Evolutionary conservation across 208 protist species (phyloP).

Genomic region (Leishmania lainsoni): DNA sequence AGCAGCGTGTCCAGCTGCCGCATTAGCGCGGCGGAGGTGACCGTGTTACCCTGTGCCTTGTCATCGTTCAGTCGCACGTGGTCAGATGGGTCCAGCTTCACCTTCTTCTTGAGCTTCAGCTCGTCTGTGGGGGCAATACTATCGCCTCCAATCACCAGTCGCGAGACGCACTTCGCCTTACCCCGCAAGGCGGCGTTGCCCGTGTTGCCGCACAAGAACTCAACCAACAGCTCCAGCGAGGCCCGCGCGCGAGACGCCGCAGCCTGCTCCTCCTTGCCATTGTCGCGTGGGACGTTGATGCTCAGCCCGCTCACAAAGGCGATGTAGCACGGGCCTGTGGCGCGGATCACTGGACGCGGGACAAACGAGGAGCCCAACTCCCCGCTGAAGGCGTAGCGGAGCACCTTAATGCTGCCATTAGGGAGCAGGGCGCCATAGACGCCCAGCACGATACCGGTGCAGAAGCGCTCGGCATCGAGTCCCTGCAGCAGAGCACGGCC

Average conservation of each 20-base stretch:
- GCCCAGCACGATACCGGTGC: constrained; percentile 81
- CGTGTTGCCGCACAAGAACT: constrained; percentile 80
- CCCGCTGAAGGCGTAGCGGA: constrained; percentile 59
- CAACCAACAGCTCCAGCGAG: constrained; percentile 72
- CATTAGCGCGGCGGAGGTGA: constrained; percentile 77
- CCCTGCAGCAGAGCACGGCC: constrained; percentile 70
- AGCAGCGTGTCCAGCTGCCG: constrained; percentile 73
- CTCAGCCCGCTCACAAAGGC: constrained; percentile 83
- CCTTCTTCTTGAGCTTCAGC: constrained; percentile 83
- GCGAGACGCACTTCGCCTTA: constrained; percentile 58
- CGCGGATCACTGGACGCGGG: constrained; percentile 34
- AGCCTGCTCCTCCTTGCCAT: constrained; percentile 23
- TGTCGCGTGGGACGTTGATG: constrained; percentile 28
- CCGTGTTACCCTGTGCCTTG: constrained; percentile 36
- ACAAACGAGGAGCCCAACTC: constrained; percentile 49
- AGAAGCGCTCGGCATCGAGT: constrained; percentile 56
- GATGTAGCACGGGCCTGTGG: constrained; percentile 70
- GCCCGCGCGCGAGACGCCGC: constrained; percentile 34
- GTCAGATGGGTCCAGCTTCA: constrained; percentile 85
- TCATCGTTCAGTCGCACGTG: constrained; percentile 73
- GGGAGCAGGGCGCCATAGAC: constrained; percentile 67
- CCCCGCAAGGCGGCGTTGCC: constrained; percentile 44
- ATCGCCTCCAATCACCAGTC: constrained; percentile 86
- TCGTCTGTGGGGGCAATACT: constrained; percentile 89
- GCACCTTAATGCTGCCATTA: constrained; percentile 69